Evolutionary conservation across 2,329 filamentous ascomycete species (phyloP).

Genomic region (Fusarium abutilonis): DNA sequence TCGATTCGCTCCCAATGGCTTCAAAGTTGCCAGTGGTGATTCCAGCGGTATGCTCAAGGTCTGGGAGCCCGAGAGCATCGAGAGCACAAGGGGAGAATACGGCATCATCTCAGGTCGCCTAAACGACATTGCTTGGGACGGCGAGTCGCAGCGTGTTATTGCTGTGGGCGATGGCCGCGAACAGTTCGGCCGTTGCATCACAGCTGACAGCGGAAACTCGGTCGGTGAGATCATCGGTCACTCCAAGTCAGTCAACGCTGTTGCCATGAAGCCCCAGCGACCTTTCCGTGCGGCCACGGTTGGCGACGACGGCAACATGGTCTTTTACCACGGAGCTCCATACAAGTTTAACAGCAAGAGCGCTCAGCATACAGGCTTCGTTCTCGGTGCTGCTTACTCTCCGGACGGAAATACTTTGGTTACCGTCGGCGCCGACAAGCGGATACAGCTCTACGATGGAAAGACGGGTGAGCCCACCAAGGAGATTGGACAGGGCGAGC

Average conservation of each 20-base stretch:
- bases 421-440: conserved; percentile 90
- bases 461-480: conserved; percentile 88
- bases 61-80: conserved; percentile 89
- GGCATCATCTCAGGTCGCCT: conserved; percentile 93
- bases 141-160: conserved; percentile 94
- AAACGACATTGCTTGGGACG: conserved; percentile 97
- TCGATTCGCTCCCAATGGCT: conserved; percentile 92
- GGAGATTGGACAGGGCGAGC: conserved; percentile 82
- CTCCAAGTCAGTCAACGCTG: conserved; percentile 88
- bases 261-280: conserved; percentile 87
- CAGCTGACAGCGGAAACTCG: conserved; percentile 93
- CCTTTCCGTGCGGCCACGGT: conserved; percentile 93
- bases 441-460: conserved; percentile 94
- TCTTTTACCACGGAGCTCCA: conserved; percentile 92
- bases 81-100: conserved; percentile 91
- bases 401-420: conserved; percentile 85
- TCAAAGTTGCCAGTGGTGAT: conserved; percentile 94
- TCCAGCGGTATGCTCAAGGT: conserved; percentile 84
- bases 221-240: conserved; percentile 95
- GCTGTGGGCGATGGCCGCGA: conserved; percentile 96
- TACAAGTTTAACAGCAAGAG: conserved; percentile 95
- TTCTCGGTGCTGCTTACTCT: conserved; percentile 88
- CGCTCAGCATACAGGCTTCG: conserved; percentile 85
- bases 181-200: conserved; percentile 92
- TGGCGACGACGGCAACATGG: conserved; percentile 87